Conservation (phyloP, 2,329 filamentous ascomycete species). For the Cordyceps pruinosa region DNA sequence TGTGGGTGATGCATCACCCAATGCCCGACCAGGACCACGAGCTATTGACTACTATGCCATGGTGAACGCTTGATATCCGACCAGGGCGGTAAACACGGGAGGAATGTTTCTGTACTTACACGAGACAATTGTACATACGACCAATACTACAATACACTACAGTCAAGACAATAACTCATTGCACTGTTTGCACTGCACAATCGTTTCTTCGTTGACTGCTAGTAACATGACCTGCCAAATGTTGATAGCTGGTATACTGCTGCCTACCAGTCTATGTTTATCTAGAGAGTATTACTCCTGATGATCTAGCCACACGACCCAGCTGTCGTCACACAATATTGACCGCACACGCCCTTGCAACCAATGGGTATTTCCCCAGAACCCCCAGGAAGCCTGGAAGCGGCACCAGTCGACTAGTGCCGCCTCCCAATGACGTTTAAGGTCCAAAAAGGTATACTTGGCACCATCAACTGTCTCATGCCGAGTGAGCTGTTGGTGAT, state of each 20-base stretch:
- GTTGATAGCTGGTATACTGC: background rate
- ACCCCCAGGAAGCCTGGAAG: conserved; percentile 55
- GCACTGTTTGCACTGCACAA: no score
- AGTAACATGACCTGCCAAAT: background rate
- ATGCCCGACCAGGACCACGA: background rate
- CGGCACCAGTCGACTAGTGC: conserved; percentile 62
- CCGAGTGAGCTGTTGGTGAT: conserved; percentile 31
- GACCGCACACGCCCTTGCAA: conserved; percentile 46
- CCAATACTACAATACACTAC: background rate
- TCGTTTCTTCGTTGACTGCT: background rate
- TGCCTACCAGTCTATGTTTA: background rate
- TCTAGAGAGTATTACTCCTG: background rate
- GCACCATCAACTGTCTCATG: background rate
- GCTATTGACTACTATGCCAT: conserved; percentile 10
- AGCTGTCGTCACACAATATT: conserved; percentile 38
- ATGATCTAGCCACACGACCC: conserved; percentile 37
- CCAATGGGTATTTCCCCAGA: conserved; percentile 55
- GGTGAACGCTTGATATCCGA: conserved; percentile 1
- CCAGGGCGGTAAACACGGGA: background rate
- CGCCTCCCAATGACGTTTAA: conserved; percentile 57
- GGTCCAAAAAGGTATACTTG: conserved; percentile 46
- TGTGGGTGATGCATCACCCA: background rate
- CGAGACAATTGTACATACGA: background rate
- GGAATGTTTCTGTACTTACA: background rate
- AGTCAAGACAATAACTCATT: no score